Conservation (phyloP, 345 rosid species). For the Camelina laxa region DNA sequence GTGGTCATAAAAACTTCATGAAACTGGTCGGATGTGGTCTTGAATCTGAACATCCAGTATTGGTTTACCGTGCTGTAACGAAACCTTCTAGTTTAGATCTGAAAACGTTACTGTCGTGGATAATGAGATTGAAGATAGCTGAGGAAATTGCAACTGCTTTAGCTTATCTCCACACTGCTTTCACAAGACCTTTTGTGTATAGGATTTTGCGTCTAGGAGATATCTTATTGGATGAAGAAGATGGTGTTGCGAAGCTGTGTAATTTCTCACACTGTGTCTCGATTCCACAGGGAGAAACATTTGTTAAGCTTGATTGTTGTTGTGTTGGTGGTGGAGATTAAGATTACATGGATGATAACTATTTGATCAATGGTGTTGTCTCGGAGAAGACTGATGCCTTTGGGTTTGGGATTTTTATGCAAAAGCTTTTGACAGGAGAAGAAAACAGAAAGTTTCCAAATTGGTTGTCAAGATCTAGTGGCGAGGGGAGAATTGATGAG, state of each 20-base stretch:
- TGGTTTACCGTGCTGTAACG: background rate
- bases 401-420: conserved; percentile 3
- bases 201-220: background rate
- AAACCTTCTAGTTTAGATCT: background rate
- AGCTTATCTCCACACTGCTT: conserved; percentile 17
- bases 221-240: conserved; percentile 4
- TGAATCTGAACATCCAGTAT: background rate
- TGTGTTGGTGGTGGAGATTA: background rate
- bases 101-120: background rate
- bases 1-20: conserved; percentile 21
- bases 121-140: background rate
- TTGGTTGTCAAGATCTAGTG: background rate
- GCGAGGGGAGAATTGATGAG: background rate
- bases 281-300: background rate
- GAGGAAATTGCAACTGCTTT: background rate
- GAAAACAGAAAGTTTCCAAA: background rate
- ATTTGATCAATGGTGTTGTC: background rate
- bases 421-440: conserved; percentile 16
- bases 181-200: background rate
- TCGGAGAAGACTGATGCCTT: background rate
- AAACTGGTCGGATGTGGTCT: conserved; percentile 6
- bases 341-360: background rate
- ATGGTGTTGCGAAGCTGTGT: background rate
- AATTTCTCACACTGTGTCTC: background rate
- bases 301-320: background rate